Evolutionary conservation across 164 flowering plant genomes (phyloP).

Genomic region (Liriodendron chinense): DNA sequence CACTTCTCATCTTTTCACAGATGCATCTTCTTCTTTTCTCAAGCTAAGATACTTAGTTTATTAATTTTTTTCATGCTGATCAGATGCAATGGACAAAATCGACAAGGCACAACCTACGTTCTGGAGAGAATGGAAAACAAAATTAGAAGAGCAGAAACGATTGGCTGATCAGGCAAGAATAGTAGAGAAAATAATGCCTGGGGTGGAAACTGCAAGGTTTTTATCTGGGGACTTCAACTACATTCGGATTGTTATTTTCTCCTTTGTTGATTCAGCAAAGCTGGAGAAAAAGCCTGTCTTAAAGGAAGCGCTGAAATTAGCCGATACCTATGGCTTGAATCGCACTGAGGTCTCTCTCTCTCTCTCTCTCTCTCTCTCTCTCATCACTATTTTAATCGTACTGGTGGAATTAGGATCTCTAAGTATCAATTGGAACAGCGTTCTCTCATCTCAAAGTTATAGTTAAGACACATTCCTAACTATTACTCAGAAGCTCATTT

Average conservation of each 20-base stretch:
- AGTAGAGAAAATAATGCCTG: conserved; percentile 81
- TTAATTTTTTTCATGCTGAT: conserved; percentile 5
- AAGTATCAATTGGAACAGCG: conserved; percentile 4
- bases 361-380: conserved; percentile 12
- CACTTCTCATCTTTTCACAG: neutral
- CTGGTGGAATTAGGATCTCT: conserved; percentile 14
- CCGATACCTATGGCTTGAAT: conserved; percentile 61
- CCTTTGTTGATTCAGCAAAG: conserved; percentile 66
- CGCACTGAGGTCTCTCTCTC: conserved; percentile 44
- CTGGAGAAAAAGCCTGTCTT: conserved; percentile 65
- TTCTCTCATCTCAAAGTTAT: neutral
- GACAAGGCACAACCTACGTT: conserved; percentile 69
- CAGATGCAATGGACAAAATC: conserved; percentile 56
- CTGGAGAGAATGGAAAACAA: conserved; percentile 94
- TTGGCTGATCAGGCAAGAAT: conserved; percentile 71
- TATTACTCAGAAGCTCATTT: neutral
- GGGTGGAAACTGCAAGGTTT: conserved; percentile 77
- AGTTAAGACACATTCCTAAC: neutral
- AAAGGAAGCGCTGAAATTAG: conserved; percentile 58
- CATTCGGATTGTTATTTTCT: conserved; percentile 52
- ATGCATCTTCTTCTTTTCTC: neutral
- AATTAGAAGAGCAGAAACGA: conserved; percentile 77
- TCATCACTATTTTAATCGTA: neutral
- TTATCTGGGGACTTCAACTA: conserved; percentile 70
- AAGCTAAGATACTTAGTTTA: neutral